A percentile compares a stretch with the other conserved stretches of the same genome.
Evolutionary conservation across 2,329 filamentous ascomycete genomes (phyloP).

Genomic region (Fusarium circinatum): DNA sequence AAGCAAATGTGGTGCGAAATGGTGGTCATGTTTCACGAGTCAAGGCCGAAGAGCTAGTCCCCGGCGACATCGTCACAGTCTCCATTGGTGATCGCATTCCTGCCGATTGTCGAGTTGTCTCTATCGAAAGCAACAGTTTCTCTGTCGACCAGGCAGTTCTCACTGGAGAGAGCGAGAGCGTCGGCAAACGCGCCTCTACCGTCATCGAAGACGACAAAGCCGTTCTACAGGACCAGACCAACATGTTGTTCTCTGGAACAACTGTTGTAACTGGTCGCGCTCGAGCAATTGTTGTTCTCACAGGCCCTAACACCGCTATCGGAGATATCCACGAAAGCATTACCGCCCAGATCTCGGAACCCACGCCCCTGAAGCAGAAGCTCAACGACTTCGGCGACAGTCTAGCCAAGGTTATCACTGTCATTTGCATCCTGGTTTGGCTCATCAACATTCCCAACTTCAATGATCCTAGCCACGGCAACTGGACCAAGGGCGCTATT

Average conservation of each 20-base stretch:
- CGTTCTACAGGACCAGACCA: constrained; percentile 96
- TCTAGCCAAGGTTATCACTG: constrained; percentile 96
- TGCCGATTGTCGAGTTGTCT: constrained; percentile 89
- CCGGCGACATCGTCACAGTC: constrained; percentile 89
- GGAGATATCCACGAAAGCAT: constrained; percentile 99
- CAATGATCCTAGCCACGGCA: constrained; percentile 91
- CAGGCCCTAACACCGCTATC: constrained; percentile 90
- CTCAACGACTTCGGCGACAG: constrained; percentile 97
- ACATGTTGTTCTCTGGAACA: constrained; percentile 98
- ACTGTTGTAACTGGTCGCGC: constrained; percentile 96
- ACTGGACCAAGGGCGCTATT: constrained; percentile 95
- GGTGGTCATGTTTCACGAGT: constrained; percentile 79
- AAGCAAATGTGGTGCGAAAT: constrained; percentile 91
- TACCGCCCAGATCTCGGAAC: constrained; percentile 95
- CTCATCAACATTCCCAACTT: constrained; percentile 98
- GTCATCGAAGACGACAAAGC: constrained; percentile 81
- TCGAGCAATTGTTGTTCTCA: constrained; percentile 88
- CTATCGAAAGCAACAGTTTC: constrained; percentile 97
- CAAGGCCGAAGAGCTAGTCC: constrained; percentile 97
- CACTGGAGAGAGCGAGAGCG: constrained; percentile 97
- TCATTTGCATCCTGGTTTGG: constrained; percentile 97
- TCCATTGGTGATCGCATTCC: constrained; percentile 93
- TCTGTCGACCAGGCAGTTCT: constrained; percentile 95
- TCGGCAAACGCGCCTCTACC: constrained; percentile 79
- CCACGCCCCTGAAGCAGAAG: constrained; percentile 97